Evolutionary conservation across 371 early-diverging fungal genomes (phyloP).

Genomic region (Dichotomocladium elegans): DNA sequence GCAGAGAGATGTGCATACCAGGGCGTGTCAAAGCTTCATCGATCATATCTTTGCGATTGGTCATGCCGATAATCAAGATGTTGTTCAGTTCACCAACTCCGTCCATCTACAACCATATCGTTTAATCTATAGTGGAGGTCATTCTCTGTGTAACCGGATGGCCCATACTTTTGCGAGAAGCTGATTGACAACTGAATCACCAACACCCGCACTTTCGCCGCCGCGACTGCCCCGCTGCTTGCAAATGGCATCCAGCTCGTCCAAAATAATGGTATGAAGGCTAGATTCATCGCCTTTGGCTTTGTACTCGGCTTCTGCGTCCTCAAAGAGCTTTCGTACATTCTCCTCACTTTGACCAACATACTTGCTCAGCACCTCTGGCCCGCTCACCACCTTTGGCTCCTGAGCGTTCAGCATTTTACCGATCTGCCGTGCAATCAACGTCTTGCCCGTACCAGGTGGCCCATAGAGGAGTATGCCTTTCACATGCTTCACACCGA

Average conservation of each 20-base stretch:
- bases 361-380: conserved; percentile 97
- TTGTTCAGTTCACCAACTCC: conserved; percentile 98
- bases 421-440: conserved; percentile 99
- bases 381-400: conserved; percentile 98
- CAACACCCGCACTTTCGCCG: conserved; percentile 95
- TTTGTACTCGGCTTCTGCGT: conserved; percentile 97
- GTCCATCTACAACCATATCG: conserved; percentile 85
- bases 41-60: conserved; percentile 98
- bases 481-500: conserved; percentile 97
- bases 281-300: conserved; percentile 91
- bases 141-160: no score
- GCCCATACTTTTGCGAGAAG: conserved; percentile 92
- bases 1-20: no score
- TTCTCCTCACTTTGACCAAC: conserved; percentile 99
- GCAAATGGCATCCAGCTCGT: conserved; percentile 99
- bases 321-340: conserved; percentile 97
- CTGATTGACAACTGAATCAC: conserved; percentile 99
- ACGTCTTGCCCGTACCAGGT: conserved; percentile 99
- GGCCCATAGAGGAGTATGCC: conserved; percentile 87
- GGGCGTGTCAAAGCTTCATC: conserved; percentile 98
- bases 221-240: conserved; percentile 95
- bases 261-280: conserved; percentile 99
- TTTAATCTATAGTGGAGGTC: no score
- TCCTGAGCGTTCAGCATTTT: conserved; percentile 97
- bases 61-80: conserved; percentile 98